Conservation (phyloP, 192 early-diverging fungal genomes). For the Dimargaris xerosporica region DNA sequence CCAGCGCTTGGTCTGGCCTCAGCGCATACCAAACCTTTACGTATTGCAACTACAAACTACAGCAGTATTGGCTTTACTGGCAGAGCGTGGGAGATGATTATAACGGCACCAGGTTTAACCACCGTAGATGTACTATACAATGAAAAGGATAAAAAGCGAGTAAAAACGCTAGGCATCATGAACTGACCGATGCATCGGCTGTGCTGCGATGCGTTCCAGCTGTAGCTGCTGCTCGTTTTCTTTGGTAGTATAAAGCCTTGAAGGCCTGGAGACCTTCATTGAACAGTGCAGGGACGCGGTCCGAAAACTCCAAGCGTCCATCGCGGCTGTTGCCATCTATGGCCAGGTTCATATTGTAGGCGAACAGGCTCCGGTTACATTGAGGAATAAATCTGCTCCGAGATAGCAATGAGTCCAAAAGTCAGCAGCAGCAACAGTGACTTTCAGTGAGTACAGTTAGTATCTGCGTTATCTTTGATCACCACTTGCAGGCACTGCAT, state of each 20-base stretch:
- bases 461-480: neutral
- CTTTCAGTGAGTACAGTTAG: neutral
- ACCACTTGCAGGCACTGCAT: neutral
- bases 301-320: neutral
- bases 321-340: neutral
- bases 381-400: constrained; percentile 1
- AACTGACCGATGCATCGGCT: no score
- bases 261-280: constrained; percentile 3
- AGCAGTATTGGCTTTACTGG: no score
- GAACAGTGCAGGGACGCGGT: neutral
- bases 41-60: no score
- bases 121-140: no score
- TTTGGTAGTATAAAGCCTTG: constrained; percentile 1
- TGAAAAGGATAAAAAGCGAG: no score
- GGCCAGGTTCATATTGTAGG: constrained; percentile 3
- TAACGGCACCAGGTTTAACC: no score
- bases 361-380: neutral
- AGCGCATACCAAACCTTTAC: no score
- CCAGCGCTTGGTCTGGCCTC: no score
- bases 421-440: neutral
- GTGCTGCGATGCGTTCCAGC: no score
- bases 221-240: no score
- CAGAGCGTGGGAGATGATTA: no score
- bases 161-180: no score
- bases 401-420: neutral